Evolutionary conservation across 2,329 filamentous ascomycete species (phyloP), one percentile per base, ranked within the genome.

Genomic region (Neofusicoccum ribis): DNA sequence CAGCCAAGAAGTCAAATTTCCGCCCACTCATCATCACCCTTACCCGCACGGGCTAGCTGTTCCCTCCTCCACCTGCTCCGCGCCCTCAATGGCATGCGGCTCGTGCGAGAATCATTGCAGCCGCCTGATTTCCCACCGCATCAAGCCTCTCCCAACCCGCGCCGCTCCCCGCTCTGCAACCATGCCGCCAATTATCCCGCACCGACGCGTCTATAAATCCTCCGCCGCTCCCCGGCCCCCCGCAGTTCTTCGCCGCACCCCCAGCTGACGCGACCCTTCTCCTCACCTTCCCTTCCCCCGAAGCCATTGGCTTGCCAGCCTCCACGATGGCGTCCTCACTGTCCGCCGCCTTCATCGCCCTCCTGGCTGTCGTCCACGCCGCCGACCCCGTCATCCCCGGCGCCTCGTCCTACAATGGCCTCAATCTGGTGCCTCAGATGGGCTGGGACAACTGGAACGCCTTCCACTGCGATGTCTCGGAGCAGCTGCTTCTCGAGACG

Each of bases 391-490:
- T 70, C n/a, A 68, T 72, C 44, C 70, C 70, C 27, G 70, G 69
- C 41, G 68, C 70, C n/a, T 65, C 66, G 9, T 70, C 67, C 6
- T 76, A 76, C 69, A 79, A 79, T 67, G 77, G 74, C 12, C 70
- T 78, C 39, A 76, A 75, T 23, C 66, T 76, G 43, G 72, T 73
- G 2, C 76, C 76, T 3, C 76, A 77, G 64, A 77, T 78, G 76
- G 76, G 76, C 23, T 79, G 76, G 76, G 70, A 76, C 63, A 73
- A 74, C 63, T 74, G 72, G 71, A 72, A 71, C 52, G 69, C 68
- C 5, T 72, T 83, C 66, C 78, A 73, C 7, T 84, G 83, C 69
- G 74, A 83, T 64, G 78, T 85, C 44, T 74, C 78, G 62, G 80
- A 82, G 58, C 73, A 75, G 15, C 74, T 83, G 54, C 72, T 85